Conservation (phyloP, 306 rosid genomes). For the Quercus mongolica region DNA sequence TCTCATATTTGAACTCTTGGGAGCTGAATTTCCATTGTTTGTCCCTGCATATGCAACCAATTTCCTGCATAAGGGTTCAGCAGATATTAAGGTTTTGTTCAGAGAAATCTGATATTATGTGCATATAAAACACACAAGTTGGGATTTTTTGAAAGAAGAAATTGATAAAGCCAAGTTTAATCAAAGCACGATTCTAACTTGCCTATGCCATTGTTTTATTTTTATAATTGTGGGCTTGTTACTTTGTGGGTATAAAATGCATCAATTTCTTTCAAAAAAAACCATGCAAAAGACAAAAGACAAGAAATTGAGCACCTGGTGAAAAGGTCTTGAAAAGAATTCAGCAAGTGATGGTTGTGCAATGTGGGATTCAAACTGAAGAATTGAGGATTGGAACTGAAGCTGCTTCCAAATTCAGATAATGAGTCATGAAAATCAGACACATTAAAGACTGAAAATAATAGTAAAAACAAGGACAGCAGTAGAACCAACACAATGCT, state of each 20-base stretch:
- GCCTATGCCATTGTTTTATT: not conserved
- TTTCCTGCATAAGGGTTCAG: slow-evolving; percentile 36
- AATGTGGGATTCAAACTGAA: slow-evolving; percentile 17
- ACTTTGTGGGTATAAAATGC: not conserved
- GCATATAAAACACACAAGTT: not conserved
- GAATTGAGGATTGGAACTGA: slow-evolving; percentile 16
- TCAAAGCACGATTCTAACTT: not conserved
- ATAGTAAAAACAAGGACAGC: slow-evolving; percentile 8
- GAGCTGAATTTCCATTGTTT: slow-evolving; percentile 15
- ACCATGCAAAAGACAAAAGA: not conserved
- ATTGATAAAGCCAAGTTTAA: not conserved
- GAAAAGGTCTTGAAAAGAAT: slow-evolving; percentile 1
- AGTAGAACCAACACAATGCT: not conserved
- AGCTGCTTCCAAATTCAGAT: slow-evolving; percentile 19
- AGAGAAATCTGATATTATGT: not conserved
- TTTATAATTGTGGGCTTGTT: not conserved
- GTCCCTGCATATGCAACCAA: slow-evolving; percentile 14
- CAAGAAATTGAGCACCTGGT: slow-evolving; percentile 17
- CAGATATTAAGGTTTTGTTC: not conserved
- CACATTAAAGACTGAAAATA: slow-evolving; percentile 5
- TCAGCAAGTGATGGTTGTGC: slow-evolving; percentile 9
- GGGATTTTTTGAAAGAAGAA: not conserved
- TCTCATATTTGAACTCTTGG: slow-evolving; percentile 31
- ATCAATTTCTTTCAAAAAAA: not conserved
- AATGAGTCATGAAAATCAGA: slow-evolving; percentile 19